Base-by-base conservation (phyloP, 495 filamentous ascomycete genomes). In the Stereocaulon alpinum region DNA sequence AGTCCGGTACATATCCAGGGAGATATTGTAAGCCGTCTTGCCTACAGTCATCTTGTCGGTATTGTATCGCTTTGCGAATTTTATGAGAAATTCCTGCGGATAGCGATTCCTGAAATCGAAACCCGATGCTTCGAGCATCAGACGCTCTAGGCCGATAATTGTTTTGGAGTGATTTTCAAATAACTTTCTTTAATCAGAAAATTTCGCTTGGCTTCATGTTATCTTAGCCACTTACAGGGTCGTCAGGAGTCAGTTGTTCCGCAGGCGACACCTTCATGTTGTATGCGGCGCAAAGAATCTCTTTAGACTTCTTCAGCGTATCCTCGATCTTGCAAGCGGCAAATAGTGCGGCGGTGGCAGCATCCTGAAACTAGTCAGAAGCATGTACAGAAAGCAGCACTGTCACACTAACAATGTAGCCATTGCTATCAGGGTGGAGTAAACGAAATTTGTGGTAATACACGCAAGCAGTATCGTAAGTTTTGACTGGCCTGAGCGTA, bases 301-400 rank as follows among this genome's bases (percentile, higher is more conserved):
- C 93, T 52, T 82, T 82, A 18, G 89, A 95, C 74, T 97, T 97
- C 74, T 98, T 97, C 49, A 97, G 77, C 2, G 93, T 97, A 69
- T 98, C 93, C 67, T 98, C 93, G 47, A 92, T 90, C 71, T 98
- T 98, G 80, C 92, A 96, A 40, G 91, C 91, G 18, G 87, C 85
- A 66, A 97, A 92, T 34, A 98, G 76, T 32, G 88, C 83, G 14
- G 93, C 91, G 0, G 91, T 81, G 4, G 91, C 88, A 5, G 89
- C 90, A 69, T 97, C 93, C 80, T 86, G 54, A 32, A 53, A 12
- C 20, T 10, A 20, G 15, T 66, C 27, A 53, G 58, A 72, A 15
- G 44, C 73, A 64, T 44, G 15, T n/a, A 47, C 6, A 18, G 17
- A 22, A 52, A 49, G 10, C n/a, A 24, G 0, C 29, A 24, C 40